Evolutionary conservation across 2,329 filamentous ascomycete species (phyloP).

Genomic region (Aspergillus sp.): DNA sequence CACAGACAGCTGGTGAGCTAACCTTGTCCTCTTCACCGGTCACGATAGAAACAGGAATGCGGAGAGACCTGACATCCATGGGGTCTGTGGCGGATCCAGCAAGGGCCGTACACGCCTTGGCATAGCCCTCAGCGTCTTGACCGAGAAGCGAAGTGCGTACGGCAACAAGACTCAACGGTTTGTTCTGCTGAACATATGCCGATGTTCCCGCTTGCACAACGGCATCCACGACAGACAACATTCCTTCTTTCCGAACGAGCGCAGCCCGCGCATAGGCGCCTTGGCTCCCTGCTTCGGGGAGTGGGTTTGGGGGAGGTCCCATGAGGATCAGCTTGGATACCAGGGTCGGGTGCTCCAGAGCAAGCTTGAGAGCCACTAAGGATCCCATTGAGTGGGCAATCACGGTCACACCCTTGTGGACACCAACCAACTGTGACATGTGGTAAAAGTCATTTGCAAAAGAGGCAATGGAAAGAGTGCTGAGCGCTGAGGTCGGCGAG

Average conservation of each 20-base stretch:
- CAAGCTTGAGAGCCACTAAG: slow-evolving; percentile 48
- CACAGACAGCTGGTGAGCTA: slow-evolving; percentile 35
- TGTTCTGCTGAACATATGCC: slow-evolving; percentile 38
- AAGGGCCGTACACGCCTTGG: slow-evolving; percentile 53
- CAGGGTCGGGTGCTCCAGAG: slow-evolving; percentile 37
- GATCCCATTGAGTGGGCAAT: slow-evolving; percentile 55
- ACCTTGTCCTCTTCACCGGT: slow-evolving; percentile 50
- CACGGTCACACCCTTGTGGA: slow-evolving; percentile 32
- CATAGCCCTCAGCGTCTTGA: slow-evolving; percentile 55
- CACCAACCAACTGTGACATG: not conserved
- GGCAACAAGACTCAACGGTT: slow-evolving; percentile 44
- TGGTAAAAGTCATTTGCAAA: slow-evolving; percentile 44
- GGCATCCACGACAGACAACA: slow-evolving; percentile 44
- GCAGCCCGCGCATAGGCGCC: slow-evolving; percentile 31
- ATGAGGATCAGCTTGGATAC: slow-evolving; percentile 49
- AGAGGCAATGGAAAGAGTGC: slow-evolving; percentile 42
- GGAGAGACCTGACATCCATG: slow-evolving; percentile 31
- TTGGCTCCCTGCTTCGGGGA: slow-evolving; percentile 26
- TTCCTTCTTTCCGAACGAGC: slow-evolving; percentile 44
- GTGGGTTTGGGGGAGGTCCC: slow-evolving; percentile 48
- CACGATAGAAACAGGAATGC: slow-evolving; percentile 38
- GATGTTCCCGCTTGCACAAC: slow-evolving; percentile 25
- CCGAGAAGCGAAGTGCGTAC: slow-evolving; percentile 45
- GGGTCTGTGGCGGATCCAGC: slow-evolving; percentile 33
- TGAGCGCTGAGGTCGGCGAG: slow-evolving; percentile 51